Evolutionary conservation across 2,329 filamentous ascomycete species (phyloP).

Genomic region (Laburnicola sp.): DNA sequence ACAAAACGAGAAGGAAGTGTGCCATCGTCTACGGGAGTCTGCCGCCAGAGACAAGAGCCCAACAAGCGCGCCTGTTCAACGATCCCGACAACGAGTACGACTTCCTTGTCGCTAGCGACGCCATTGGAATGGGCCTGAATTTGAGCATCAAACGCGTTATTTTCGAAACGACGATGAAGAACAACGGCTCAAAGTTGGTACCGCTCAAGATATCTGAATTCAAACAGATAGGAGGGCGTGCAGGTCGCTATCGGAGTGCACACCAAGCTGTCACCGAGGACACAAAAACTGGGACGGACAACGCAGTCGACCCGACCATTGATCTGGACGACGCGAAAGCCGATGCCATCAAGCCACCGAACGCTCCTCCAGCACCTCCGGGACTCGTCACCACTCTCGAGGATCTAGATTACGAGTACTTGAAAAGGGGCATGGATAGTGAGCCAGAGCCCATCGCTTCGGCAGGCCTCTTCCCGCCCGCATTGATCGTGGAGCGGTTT

Average conservation of each 20-base stretch:
- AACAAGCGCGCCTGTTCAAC: slow-evolving; percentile 92
- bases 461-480: slow-evolving; percentile 76
- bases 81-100: slow-evolving; percentile 95
- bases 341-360: slow-evolving; percentile 6
- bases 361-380: slow-evolving; percentile 41
- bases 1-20: slow-evolving; percentile 73
- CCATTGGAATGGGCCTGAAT: slow-evolving; percentile 97
- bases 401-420: slow-evolving; percentile 63
- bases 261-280: slow-evolving; percentile 53
- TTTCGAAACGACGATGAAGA: slow-evolving; percentile 78
- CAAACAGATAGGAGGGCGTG: slow-evolving; percentile 93
- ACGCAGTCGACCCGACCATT: slow-evolving; percentile 16
- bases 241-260: slow-evolving; percentile 81
- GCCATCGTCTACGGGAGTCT: slow-evolving; percentile 92
- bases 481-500: slow-evolving; percentile 72
- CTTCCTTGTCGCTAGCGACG: slow-evolving; percentile 89
- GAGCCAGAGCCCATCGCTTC: slow-evolving; percentile 68
- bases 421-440: slow-evolving; percentile 64
- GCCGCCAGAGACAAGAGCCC: slow-evolving; percentile 87
- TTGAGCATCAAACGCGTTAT: slow-evolving; percentile 87
- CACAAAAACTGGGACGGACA: slow-evolving; percentile 8
- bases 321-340: slow-evolving; percentile 24
- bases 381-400: slow-evolving; percentile 83
- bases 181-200: slow-evolving; percentile 61
- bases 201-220: slow-evolving; percentile 73